These are phyloP conservation scores for Sabuloglossum arenarium DNA, from an alignment of 495 filamentous ascomycete species.

Conservation along the genomic window DNA sequence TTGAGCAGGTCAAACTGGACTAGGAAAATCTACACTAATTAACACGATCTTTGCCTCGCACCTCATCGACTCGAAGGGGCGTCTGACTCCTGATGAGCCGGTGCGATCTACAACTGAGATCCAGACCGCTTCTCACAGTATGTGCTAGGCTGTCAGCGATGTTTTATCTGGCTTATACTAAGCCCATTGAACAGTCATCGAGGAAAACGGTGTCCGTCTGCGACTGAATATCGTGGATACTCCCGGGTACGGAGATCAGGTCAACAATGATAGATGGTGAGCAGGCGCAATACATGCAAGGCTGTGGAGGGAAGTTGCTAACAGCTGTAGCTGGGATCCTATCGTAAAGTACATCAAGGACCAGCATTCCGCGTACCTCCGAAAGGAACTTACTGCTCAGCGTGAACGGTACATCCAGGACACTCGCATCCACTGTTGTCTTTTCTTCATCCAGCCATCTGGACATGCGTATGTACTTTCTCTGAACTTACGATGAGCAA, in stretches of 20 bases:
- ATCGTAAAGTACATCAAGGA: conserved; percentile 99
- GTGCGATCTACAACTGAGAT: conserved; percentile 96
- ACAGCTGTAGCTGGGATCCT: conserved; percentile 47
- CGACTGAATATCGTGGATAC: conserved; percentile 65
- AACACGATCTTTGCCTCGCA: conserved; percentile 99
- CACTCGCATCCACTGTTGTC: conserved; percentile 96
- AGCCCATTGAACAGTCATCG: conserved; percentile 42
- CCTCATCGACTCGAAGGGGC: conserved; percentile 96
- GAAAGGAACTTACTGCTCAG: conserved; percentile 99
- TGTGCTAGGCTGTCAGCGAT: conserved; percentile 8
- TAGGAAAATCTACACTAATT: conserved; percentile 96
- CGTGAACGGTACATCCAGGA: conserved; percentile 98
- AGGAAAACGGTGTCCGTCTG: conserved; percentile 79
- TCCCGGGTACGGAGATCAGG: conserved; percentile 60
- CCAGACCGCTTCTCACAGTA: conserved; percentile 83
- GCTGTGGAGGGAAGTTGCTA: conserved; percentile 4
- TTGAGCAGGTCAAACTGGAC: conserved; percentile 74
- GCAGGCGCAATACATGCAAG: neutral
- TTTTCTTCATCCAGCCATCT: conserved; percentile 99
- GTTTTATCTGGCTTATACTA: conserved; percentile 3
- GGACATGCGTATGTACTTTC: conserved; percentile 64
- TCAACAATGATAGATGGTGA: conserved; percentile 66
- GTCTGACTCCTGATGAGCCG: conserved; percentile 72
- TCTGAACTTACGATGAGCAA: neutral
- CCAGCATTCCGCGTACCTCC: conserved; percentile 97